Conservation (phyloP, 2,329 filamentous ascomycete species). For the Monilinia fructigena region DNA sequence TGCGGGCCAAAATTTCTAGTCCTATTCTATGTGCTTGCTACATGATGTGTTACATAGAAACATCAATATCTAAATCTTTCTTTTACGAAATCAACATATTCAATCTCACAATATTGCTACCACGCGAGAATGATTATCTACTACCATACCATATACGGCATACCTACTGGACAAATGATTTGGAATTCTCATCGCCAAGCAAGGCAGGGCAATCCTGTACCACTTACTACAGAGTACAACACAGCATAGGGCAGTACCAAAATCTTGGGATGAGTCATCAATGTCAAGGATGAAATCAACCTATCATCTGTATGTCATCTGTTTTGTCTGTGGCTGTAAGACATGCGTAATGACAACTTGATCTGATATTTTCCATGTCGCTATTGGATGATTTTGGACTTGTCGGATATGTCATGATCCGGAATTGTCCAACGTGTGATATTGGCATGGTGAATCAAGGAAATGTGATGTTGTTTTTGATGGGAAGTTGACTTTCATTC, state of each 20-base stretch:
- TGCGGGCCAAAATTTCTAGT: not conserved
- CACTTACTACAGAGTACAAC: not conserved
- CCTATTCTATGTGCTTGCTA: not conserved
- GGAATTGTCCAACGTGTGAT: not conserved
- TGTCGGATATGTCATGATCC: not conserved
- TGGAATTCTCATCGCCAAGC: conserved; percentile 4
- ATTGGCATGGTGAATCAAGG: not conserved
- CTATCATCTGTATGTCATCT: not conserved
- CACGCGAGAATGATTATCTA: not conserved
- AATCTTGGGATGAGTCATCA: not conserved
- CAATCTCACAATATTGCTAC: not conserved
- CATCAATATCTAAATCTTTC: not conserved
- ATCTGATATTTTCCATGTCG: not conserved
- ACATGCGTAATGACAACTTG: not conserved
- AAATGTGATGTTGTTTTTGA: not conserved
- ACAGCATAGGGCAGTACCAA: conserved; percentile 4
- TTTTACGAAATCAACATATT: not conserved
- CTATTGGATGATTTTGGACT: not conserved
- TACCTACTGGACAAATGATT: not conserved
- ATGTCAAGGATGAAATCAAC: not conserved
- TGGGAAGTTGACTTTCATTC: not conserved
- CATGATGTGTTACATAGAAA: no score
- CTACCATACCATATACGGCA: not conserved
- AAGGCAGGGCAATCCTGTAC: conserved; percentile 3
- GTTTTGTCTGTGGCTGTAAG: not conserved